phyloP scores from a whole-genome alignment of 2,329 filamentous ascomycete genomes.

The Dactylella cylindrospora region DNA sequence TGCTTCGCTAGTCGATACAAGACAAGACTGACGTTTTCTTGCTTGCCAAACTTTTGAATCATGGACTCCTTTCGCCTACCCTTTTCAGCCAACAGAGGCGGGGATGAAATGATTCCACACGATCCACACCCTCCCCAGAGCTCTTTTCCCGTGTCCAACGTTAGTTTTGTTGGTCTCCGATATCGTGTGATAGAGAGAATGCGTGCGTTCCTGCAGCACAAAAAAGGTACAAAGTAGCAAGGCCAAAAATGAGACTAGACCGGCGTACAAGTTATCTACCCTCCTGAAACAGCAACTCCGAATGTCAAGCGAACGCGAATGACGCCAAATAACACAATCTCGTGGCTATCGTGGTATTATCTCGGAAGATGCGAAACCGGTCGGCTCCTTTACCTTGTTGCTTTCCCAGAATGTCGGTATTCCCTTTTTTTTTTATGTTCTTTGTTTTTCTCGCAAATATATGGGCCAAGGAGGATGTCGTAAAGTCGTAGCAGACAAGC shows the following conservation, averaged over 20 bases:
- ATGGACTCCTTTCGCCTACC: conserved; percentile 43
- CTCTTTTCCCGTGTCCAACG: conserved; percentile 42
- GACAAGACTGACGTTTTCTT: conserved; percentile 38
- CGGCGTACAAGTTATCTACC: too few relatives aligned
- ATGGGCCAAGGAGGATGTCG: neutral
- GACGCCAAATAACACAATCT: too few relatives aligned
- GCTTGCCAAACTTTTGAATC: conserved; percentile 11
- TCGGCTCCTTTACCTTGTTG: too few relatives aligned
- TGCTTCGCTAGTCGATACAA: conserved; percentile 23
- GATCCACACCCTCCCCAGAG: conserved; percentile 27
- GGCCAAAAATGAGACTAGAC: too few relatives aligned
- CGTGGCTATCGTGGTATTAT: too few relatives aligned
- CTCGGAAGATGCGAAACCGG: too few relatives aligned
- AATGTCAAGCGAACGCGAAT: conserved; percentile 36
- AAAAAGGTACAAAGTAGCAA: conserved; percentile 15
- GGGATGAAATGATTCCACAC: too few relatives aligned
- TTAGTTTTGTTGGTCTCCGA: conserved; percentile 36
- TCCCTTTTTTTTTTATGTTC: too few relatives aligned
- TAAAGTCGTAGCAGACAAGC: too few relatives aligned
- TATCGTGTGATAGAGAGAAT: too few relatives aligned
- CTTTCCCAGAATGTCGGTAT: too few relatives aligned
- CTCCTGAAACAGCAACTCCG: conserved; percentile 42
- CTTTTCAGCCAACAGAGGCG: conserved; percentile 23
- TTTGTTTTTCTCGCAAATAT: conserved; percentile 18
- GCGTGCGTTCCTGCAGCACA: conserved; percentile 44